Evolutionary conservation across 805 yeast species (phyloP).

Genomic region (Tetrapisispora arboricola): DNA sequence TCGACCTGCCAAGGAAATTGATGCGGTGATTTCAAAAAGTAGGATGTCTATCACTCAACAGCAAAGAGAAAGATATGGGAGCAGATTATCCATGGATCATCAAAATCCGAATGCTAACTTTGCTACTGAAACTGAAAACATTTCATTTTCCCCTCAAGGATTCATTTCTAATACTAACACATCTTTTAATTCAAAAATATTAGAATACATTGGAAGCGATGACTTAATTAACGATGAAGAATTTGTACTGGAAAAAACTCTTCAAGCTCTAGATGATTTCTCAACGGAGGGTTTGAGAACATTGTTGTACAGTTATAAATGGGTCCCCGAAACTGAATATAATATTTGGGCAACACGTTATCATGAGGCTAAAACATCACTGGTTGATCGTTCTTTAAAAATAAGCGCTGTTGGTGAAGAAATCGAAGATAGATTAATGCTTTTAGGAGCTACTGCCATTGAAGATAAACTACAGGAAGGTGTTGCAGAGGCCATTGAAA

Average conservation of each 20-base stretch:
- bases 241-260: conserved; percentile 68
- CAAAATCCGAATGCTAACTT: neutral
- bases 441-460: conserved; percentile 91
- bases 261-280: conserved; percentile 87
- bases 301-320: conserved; percentile 67
- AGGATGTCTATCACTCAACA: conserved; percentile 50
- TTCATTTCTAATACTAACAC: too few relatives aligned
- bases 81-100: conserved; percentile 6
- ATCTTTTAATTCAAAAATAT: too few relatives aligned
- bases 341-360: conserved; percentile 57
- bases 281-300: conserved; percentile 94
- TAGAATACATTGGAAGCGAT: conserved; percentile 41
- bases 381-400: conserved; percentile 52
- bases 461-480: conserved; percentile 96
- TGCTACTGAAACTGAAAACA: neutral
- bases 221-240: conserved; percentile 58
- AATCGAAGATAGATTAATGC: conserved; percentile 57
- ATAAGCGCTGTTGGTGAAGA: conserved; percentile 64
- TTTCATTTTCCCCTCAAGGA: conserved; percentile 1
- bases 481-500: conserved; percentile 92
- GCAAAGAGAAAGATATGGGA: conserved; percentile 46
- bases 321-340: conserved; percentile 53
- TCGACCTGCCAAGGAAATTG: conserved; percentile 42
- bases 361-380: conserved; percentile 65
- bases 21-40: conserved; percentile 42